Conservation (phyloP, 1,284 basidiomycete species). For the Trichosporon faecale region DNA sequence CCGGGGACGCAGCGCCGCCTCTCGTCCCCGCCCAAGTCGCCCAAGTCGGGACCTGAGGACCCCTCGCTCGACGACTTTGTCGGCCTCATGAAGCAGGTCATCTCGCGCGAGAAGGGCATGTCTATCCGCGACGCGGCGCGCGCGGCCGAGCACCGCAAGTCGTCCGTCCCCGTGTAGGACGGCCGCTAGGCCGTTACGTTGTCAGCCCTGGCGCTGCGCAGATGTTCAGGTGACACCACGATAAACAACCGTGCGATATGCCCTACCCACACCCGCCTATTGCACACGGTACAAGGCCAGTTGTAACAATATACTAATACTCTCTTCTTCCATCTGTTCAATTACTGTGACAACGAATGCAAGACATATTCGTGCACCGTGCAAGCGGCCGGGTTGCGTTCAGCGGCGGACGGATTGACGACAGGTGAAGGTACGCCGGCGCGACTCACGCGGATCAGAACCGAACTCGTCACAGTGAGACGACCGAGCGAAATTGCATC, state of each 20-base stretch:
- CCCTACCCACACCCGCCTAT: no score
- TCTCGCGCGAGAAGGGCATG: constrained; percentile 19
- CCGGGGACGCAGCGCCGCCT: background rate
- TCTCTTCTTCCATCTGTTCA: background rate
- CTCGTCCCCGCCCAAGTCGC: background rate
- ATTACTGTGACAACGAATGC: constrained; percentile 2
- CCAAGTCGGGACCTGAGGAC: background rate
- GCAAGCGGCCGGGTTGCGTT: background rate
- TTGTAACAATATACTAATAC: background rate
- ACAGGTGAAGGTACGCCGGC: no score
- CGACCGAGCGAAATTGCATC: no score
- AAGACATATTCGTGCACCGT: background rate
- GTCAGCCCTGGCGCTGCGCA: no score
- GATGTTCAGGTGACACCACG: no score
- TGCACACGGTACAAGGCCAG: background rate
- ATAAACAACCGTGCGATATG: background rate
- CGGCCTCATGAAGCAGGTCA: constrained; percentile 18
- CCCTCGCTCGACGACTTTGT: constrained; percentile 19
- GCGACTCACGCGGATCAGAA: no score
- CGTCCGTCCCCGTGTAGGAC: background rate
- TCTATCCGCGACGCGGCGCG: constrained; percentile 16
- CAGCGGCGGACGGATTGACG: no score
- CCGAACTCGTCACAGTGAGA: no score
- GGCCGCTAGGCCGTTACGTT: background rate
- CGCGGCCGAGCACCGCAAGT: constrained; percentile 12